A percentile compares a stretch with the other conserved stretches of the same genome.
Evolutionary conservation across 2,329 filamentous ascomycete species (phyloP).

Genomic region (Aspergillus nomiae): DNA sequence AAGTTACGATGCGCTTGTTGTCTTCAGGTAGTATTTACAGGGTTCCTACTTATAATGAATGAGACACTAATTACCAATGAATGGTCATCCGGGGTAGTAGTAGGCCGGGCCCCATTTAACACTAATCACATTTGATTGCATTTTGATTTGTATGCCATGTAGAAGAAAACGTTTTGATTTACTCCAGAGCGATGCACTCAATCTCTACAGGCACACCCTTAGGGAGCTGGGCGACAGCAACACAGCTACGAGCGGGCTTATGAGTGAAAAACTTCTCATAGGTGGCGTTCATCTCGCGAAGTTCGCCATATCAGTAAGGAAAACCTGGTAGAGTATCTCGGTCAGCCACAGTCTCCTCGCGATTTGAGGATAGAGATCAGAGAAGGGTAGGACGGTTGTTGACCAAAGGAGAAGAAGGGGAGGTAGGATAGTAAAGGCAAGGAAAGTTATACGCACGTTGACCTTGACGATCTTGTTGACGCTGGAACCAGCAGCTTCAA

Average conservation of each 20-base stretch:
- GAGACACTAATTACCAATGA: not conserved
- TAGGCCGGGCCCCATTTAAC: not conserved
- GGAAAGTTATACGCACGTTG: slow-evolving; percentile 48
- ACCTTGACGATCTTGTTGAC: slow-evolving; percentile 86
- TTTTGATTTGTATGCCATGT: not conserved
- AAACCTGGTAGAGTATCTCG: slow-evolving; percentile 56
- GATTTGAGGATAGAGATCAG: not conserved
- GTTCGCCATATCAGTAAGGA: slow-evolving; percentile 87
- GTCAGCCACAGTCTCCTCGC: not conserved
- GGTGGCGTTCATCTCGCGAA: slow-evolving; percentile 79
- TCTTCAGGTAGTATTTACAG: not conserved
- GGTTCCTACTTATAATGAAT: not conserved
- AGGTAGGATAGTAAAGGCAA: not conserved
- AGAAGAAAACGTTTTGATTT: slow-evolving; percentile 12
- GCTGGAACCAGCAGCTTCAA: slow-evolving; percentile 76
- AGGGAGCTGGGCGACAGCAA: slow-evolving; percentile 64
- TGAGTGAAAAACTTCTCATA: slow-evolving; percentile 71
- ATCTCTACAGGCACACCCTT: slow-evolving; percentile 67
- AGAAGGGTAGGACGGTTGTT: not conserved
- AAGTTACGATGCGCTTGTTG: not conserved
- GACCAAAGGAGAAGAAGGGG: slow-evolving; percentile 6
- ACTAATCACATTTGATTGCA: not conserved
- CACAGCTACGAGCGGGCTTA: slow-evolving; percentile 65
- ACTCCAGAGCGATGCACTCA: slow-evolving; percentile 62
- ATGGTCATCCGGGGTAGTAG: not conserved